A percentile compares a stretch with the other conserved stretches of the same genome.
Conservation (phyloP, 352 stramenopile genomes). For the Phytopythium helicoides region DNA sequence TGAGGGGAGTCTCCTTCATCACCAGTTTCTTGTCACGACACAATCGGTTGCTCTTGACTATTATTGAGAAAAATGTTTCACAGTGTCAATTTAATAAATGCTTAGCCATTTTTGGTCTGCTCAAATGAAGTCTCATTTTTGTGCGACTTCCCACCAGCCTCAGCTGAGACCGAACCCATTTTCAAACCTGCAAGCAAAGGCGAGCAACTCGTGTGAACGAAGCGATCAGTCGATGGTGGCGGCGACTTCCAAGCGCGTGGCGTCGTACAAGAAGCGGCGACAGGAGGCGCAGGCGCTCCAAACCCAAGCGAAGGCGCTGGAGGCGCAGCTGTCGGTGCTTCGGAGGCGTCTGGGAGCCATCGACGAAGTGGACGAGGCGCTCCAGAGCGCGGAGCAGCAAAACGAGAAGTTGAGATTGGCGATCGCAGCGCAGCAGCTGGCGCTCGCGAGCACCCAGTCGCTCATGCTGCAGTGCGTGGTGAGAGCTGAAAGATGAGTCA, state of each 20-base stretch:
- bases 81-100: too few relatives aligned
- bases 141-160: too few relatives aligned
- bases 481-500: background rate
- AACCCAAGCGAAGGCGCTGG: conserved; percentile 16
- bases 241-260: conserved; percentile 12
- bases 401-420: conserved; percentile 24
- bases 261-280: conserved; percentile 22
- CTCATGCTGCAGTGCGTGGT: conserved; percentile 27
- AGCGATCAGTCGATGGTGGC: too few relatives aligned
- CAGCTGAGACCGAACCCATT: too few relatives aligned
- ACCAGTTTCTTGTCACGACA: too few relatives aligned
- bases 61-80: too few relatives aligned
- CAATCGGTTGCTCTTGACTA: too few relatives aligned
- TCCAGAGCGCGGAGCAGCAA: conserved; percentile 13
- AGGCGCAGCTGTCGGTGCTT: conserved; percentile 16
- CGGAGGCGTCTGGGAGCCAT: conserved; percentile 6
- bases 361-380: conserved; percentile 8
- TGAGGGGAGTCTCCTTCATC: too few relatives aligned
- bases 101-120: too few relatives aligned
- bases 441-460: conserved; percentile 26
- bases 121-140: too few relatives aligned
- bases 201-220: too few relatives aligned
- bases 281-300: conserved; percentile 26
- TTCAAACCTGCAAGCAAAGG: too few relatives aligned
- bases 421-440: conserved; percentile 32